phyloP scores from a whole-genome alignment of 495 filamentous ascomycete species.

The Xylaria longipes region DNA sequence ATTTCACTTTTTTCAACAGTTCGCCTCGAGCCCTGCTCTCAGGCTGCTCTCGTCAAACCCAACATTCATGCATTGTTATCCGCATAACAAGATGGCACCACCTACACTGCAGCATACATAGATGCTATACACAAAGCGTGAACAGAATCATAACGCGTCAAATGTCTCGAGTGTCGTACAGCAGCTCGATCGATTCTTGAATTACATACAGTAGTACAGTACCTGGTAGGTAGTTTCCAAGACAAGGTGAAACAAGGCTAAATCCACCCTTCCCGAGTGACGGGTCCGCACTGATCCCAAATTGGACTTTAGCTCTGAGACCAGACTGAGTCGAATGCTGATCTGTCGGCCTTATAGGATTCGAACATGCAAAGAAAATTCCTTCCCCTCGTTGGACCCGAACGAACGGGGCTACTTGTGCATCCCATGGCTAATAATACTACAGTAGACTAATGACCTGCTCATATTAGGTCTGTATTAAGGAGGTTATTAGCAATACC shows the following conservation, averaged over 20 bases:
- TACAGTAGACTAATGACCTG: background rate
- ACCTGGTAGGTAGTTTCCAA: background rate
- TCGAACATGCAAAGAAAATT: slow-evolving; percentile 25
- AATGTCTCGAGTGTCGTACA: slow-evolving; percentile 3
- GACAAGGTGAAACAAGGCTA: background rate
- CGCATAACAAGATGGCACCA: background rate
- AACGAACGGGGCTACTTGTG: slow-evolving; percentile 13
- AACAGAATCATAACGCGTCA: background rate
- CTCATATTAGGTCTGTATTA: background rate
- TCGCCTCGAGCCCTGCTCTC: background rate
- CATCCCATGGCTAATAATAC: background rate
- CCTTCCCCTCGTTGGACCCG: slow-evolving; percentile 22
- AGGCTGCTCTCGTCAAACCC: background rate
- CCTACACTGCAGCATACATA: background rate
- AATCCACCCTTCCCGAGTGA: slow-evolving; percentile 24
- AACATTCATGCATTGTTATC: background rate
- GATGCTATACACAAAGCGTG: background rate
- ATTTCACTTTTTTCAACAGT: background rate
- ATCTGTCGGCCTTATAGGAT: slow-evolving; percentile 23
- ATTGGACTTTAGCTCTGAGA: slow-evolving; percentile 6
- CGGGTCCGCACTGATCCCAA: slow-evolving; percentile 17
- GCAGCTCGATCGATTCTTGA: background rate
- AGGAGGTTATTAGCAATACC: background rate
- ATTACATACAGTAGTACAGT: no score
- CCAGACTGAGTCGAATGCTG: slow-evolving; percentile 4